Evolutionary conservation across 768 basidiomycete species (phyloP), one percentile per base, ranked within the genome.

Genomic region (Trametes sanguinea): DNA sequence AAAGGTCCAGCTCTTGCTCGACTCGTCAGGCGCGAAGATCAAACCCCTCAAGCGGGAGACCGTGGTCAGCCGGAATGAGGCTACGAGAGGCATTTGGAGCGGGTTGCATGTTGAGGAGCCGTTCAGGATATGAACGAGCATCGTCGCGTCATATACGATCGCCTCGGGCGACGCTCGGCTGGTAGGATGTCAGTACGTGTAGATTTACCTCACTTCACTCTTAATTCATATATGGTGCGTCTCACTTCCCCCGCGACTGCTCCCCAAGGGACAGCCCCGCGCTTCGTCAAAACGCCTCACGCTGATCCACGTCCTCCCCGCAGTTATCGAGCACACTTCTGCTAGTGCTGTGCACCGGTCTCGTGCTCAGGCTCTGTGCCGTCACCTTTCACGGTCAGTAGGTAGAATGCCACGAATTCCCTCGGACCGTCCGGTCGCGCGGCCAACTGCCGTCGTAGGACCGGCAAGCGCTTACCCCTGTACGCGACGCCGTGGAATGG

Each of bases 71-170:
- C 84, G 83, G 32, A 86, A 88, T 52, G 90, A 92, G 76, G 83
- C 91, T 16, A 81, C 90, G 9, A 86, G 94, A 72, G 94, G 94
- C 55, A 91, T 95, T 65, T 95, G 92, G 93, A 90, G 88, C 71
- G 92, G 93, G 17, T 75, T 95, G 64, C 94, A 95, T 68, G 89
- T 89, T 65, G 84, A 86, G 68, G 83, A 87, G 58, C 87, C 89
- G 16, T 83, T 81, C 77, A 77, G 76, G 61, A 80, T 85, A 71
- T 82, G 66, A 73, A 9, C 42, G 42, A 14, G 10, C 42, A 37
- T 37, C 1, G 11, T 11, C 35, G 35, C 35, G 6, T 37, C 32
- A 22, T 45, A 42, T 51, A 45, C 50, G 40, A n/a, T 14, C 9
- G 40, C 17, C 27, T 35, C 6, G 45, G 29, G 50, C 30, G 48